These are phyloP conservation scores for Phytophthora constricta DNA, from an alignment of 352 stramenopile genomes.

Conservation along the genomic window DNA sequence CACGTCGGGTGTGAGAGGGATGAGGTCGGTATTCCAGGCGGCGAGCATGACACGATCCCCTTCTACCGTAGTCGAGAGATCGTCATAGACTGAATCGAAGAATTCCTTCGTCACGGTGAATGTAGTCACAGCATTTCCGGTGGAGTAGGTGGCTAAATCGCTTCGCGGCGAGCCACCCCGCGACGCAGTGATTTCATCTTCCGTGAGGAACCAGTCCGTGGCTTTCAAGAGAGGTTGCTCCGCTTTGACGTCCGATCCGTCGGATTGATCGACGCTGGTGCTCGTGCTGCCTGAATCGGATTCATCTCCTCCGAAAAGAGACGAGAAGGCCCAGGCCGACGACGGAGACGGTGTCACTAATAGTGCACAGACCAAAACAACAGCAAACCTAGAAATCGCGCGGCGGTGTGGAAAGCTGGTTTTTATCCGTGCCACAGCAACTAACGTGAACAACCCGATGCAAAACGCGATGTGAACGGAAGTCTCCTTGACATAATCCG, in stretches of 20 bases:
- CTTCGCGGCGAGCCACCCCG: constrained; percentile 47
- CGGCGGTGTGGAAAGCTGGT: not conserved
- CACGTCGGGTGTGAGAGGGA: constrained; percentile 42
- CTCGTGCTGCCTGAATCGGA: not conserved
- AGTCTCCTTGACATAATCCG: too few species aligned
- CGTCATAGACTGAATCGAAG: constrained; percentile 48
- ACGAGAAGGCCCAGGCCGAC: constrained; percentile 20
- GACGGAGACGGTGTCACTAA: constrained; percentile 3
- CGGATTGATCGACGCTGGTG: constrained; percentile 8
- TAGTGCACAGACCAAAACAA: constrained; percentile 3
- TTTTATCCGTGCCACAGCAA: not conserved
- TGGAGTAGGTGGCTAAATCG: constrained; percentile 38
- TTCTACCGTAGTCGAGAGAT: constrained; percentile 37
- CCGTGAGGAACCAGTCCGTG: constrained; percentile 59
- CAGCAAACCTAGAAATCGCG: not conserved
- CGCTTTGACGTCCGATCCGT: constrained; percentile 9
- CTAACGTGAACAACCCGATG: not conserved
- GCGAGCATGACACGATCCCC: constrained; percentile 43
- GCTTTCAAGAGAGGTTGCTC: constrained; percentile 56
- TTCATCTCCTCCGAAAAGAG: constrained; percentile 15
- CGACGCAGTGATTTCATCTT: constrained; percentile 52
- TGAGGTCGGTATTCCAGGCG: constrained; percentile 56
- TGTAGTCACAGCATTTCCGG: constrained; percentile 49
- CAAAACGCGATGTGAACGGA: not conserved
- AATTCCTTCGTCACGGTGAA: constrained; percentile 50